phyloP scores from a whole-genome alignment of 371 early-diverging fungal genomes.

The Smittium culicis region DNA sequence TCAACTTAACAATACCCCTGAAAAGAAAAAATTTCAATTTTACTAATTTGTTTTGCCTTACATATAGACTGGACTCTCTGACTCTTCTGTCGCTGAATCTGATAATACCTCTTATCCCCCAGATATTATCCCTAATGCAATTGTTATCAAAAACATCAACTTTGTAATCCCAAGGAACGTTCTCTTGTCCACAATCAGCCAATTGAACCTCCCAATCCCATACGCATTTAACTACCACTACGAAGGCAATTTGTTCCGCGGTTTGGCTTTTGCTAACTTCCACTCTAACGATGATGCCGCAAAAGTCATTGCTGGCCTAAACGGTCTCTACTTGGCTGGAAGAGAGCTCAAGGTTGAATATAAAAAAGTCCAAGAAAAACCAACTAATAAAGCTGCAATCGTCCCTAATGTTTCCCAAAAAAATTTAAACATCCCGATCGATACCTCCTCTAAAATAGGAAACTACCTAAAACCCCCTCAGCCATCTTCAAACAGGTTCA shows the following conservation, averaged over 20 bases:
- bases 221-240: slow-evolving; percentile 72
- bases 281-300: slow-evolving; percentile 59
- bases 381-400: not conserved
- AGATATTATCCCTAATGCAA: slow-evolving; percentile 52
- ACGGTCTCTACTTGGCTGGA: slow-evolving; percentile 53
- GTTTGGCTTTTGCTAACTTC: slow-evolving; percentile 71
- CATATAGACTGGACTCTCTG: not conserved
- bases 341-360: slow-evolving; percentile 68
- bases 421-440: not conserved
- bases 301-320: slow-evolving; percentile 45
- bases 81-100: not conserved
- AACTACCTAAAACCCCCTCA: not conserved
- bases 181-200: slow-evolving; percentile 46
- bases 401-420: not conserved
- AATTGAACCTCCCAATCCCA: slow-evolving; percentile 51
- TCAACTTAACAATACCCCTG: too few relatives aligned
- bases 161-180: slow-evolving; percentile 62
- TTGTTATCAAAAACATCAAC: slow-evolving; percentile 73
- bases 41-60: too few relatives aligned
- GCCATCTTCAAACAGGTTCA: not conserved
- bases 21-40: too few relatives aligned
- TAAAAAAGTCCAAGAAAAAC: slow-evolving; percentile 36
- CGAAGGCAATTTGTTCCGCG: slow-evolving; percentile 64
- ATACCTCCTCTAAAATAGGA: not conserved
- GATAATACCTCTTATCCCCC: slow-evolving; percentile 18